Evolutionary conservation across 768 basidiomycete species (phyloP).

Genomic region (Boletus reticuloceps): DNA sequence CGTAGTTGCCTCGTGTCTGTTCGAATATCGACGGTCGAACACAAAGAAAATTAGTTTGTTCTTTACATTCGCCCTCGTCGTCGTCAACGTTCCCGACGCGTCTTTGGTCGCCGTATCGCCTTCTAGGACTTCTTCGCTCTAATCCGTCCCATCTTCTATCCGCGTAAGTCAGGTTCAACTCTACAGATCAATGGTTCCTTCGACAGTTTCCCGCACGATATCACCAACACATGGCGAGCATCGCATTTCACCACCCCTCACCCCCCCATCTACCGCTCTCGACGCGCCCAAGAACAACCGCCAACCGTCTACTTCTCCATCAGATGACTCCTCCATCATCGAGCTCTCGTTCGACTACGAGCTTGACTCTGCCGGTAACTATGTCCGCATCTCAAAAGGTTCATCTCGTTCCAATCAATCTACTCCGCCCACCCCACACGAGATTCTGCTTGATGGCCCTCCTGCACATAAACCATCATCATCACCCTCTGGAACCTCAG

Average conservation of each 20-base stretch:
- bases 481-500: constrained; percentile 21
- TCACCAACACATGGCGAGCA: constrained; percentile 31
- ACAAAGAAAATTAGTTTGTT: constrained; percentile 28
- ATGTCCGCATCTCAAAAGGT: constrained; percentile 46
- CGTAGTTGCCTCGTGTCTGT: constrained; percentile 36
- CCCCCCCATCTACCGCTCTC: constrained; percentile 26
- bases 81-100: constrained; percentile 21
- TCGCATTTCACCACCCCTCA: constrained; percentile 31
- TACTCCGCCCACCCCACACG: constrained; percentile 42
- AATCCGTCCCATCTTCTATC: neutral
- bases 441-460: constrained; percentile 27
- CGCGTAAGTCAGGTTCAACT: constrained; percentile 12
- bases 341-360: constrained; percentile 51
- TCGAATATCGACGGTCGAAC: constrained; percentile 17
- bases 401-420: constrained; percentile 37
- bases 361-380: constrained; percentile 43
- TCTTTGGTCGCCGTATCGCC: constrained; percentile 4
- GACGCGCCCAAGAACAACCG: constrained; percentile 33
- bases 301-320: constrained; percentile 35
- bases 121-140: neutral
- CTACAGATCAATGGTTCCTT: constrained; percentile 20
- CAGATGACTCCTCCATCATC: constrained; percentile 45
- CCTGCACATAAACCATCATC: constrained; percentile 23
- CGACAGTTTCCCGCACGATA: constrained; percentile 20
- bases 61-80: constrained; percentile 10